A percentile compares a stretch with the other conserved stretches of the same genome.
Evolutionary conservation across 208 protist genomes (phyloP).

Genomic region (Leishmania lainsoni): DNA sequence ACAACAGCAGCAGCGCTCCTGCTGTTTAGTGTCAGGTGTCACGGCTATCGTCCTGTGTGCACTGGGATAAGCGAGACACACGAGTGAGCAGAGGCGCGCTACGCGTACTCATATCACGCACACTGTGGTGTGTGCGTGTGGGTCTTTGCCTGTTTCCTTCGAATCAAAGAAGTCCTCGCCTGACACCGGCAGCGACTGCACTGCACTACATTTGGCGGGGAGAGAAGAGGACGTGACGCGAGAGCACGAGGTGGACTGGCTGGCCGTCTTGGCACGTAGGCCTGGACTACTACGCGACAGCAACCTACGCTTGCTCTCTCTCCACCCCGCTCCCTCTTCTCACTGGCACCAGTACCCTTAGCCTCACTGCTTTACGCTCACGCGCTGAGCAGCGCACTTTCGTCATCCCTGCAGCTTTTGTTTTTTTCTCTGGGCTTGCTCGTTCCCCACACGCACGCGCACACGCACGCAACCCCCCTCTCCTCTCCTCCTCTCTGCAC

Average conservation of each 20-base stretch:
- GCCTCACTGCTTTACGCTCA: not conserved
- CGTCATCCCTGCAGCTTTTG: not conserved
- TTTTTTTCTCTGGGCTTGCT: not conserved
- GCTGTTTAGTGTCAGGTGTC: not conserved
- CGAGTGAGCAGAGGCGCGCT: not conserved
- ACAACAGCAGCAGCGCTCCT: not conserved
- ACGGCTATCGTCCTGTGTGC: not conserved
- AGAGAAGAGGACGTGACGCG: not conserved
- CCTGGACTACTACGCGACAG: not conserved
- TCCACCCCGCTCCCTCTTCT: not conserved
- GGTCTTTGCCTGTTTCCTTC: not conserved
- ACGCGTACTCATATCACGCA: constrained; percentile 2
- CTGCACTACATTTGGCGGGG: too few species aligned
- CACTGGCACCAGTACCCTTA: not conserved
- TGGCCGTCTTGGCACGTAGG: not conserved
- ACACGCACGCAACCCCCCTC: not conserved
- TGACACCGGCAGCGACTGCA: not conserved
- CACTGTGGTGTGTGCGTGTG: not conserved
- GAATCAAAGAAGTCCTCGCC: not conserved
- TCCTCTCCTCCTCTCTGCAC: not conserved
- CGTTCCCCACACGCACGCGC: not conserved
- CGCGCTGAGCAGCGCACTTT: not conserved
- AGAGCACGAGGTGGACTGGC: not conserved
- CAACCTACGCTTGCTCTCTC: not conserved
- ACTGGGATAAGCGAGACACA: not conserved